Conservation (phyloP, 1,284 basidiomycete genomes). For the Inonotus hispidus region DNA sequence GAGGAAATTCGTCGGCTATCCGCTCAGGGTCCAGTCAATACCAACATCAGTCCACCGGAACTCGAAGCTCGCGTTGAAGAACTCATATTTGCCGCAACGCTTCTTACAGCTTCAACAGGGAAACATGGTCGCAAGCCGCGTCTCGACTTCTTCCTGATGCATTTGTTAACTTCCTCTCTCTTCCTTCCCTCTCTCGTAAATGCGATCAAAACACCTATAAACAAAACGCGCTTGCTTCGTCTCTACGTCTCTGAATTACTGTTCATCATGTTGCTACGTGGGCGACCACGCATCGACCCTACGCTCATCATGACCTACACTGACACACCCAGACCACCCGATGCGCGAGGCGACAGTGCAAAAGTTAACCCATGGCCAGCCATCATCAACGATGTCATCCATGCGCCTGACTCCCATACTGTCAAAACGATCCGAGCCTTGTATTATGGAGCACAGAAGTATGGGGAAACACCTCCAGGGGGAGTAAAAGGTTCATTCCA, state of each 20-base stretch:
- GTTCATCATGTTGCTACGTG: conserved; percentile 43
- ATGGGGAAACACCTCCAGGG: conserved; percentile 41
- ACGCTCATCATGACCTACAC: conserved; percentile 52
- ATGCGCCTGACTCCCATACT: conserved; percentile 58
- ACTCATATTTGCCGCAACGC: conserved; percentile 43
- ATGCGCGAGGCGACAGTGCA: conserved; percentile 25
- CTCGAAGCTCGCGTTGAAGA: conserved; percentile 47
- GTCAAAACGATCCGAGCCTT: conserved; percentile 56
- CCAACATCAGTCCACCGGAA: conserved; percentile 32
- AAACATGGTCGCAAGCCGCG: conserved; percentile 44
- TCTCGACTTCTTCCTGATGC: conserved; percentile 72
- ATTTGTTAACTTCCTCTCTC: conserved; percentile 46
- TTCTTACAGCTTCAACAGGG: conserved; percentile 50
- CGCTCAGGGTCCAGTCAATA: conserved; percentile 43
- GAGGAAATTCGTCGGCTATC: conserved; percentile 45
- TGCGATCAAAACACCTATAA: conserved; percentile 32
- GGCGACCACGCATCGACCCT: conserved; percentile 53
- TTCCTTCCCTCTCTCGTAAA: conserved; percentile 50
- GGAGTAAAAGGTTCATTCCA: conserved; percentile 40
- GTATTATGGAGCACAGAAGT: conserved; percentile 44
- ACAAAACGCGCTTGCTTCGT: conserved; percentile 44
- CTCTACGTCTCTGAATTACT: conserved; percentile 42
- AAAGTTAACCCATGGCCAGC: conserved; percentile 54
- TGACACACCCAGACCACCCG: conserved; percentile 37
- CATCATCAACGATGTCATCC: conserved; percentile 46